phyloP scores from a whole-genome alignment of 352 stramenopile genomes.

The Globisporangium spiculum region DNA sequence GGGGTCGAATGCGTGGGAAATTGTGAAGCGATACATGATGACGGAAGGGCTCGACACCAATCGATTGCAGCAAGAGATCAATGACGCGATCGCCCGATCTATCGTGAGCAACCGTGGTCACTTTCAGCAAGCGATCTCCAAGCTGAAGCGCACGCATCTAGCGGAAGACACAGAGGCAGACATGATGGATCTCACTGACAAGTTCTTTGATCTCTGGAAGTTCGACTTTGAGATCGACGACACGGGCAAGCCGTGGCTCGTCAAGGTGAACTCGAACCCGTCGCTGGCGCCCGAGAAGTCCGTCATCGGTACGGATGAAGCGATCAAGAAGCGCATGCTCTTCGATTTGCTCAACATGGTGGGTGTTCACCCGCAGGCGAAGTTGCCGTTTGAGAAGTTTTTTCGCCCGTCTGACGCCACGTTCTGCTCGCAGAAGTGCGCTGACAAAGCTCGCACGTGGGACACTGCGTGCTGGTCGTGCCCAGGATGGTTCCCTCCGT shows the following conservation, averaged over 20 bases:
- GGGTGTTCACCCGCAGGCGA: constrained; percentile 59
- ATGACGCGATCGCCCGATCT: constrained; percentile 57
- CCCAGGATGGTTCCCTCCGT: constrained; percentile 63
- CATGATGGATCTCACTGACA: constrained; percentile 43
- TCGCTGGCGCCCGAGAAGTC: constrained; percentile 49
- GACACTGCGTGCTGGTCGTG: constrained; percentile 78
- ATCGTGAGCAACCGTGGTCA: constrained; percentile 56
- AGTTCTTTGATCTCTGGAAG: constrained; percentile 94
- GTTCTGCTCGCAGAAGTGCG: constrained; percentile 67
- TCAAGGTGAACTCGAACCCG: constrained; percentile 79
- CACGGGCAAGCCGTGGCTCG: constrained; percentile 93
- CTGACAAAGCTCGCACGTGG: constrained; percentile 54
- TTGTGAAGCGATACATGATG: constrained; percentile 65
- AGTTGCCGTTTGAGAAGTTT: constrained; percentile 57
- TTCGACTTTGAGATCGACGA: constrained; percentile 96
- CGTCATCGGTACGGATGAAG: constrained; percentile 62
- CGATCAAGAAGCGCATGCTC: constrained; percentile 60
- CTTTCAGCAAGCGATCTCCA: constrained; percentile 43
- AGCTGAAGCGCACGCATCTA: constrained; percentile 35
- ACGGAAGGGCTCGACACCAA: constrained; percentile 58
- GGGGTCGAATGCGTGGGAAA: constrained; percentile 65
- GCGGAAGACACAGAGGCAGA: constrained; percentile 21
- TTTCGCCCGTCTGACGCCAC: constrained; percentile 37
- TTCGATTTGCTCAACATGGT: constrained; percentile 69
- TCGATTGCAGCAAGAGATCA: constrained; percentile 60